Percentiles rank a stretch among this genome's conserved stretches.
phyloP scores from a whole-genome alignment of 768 basidiomycete species.

The Hydnomerulius pinastri region DNA sequence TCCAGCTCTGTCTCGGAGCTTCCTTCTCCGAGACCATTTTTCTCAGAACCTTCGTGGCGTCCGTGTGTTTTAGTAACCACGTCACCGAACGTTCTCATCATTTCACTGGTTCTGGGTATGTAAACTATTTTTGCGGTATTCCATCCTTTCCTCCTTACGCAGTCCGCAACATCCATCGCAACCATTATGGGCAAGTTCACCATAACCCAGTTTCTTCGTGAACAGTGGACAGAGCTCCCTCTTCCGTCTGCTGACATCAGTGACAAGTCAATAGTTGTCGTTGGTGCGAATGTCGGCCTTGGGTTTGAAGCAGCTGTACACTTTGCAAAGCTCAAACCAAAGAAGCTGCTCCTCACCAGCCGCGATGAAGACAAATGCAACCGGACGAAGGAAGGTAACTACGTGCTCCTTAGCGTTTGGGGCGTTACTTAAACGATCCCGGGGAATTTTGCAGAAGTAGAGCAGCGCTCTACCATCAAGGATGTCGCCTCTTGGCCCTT shows the following conservation, averaged over 20 bases:
- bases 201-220: constrained; percentile 18
- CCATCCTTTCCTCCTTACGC: not conserved
- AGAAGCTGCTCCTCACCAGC: constrained; percentile 25
- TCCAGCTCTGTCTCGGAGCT: no score
- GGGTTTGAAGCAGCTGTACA: constrained; percentile 32
- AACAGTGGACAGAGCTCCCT: constrained; percentile 32
- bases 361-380: constrained; percentile 24
- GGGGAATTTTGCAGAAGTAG: constrained; percentile 20
- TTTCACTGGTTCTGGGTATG: no score
- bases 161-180: not conserved
- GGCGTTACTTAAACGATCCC: no score
- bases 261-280: constrained; percentile 26
- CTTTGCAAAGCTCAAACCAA: constrained; percentile 26
- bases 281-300: constrained; percentile 30
- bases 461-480: constrained; percentile 9
- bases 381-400: constrained; percentile 19
- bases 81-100: no score
- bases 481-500: constrained; percentile 33
- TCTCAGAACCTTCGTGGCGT: no score
- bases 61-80: no score
- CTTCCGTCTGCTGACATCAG: constrained; percentile 18
- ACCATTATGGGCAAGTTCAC: constrained; percentile 26
- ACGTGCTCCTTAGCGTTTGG: not conserved
- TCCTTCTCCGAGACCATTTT: no score
- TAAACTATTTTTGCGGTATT: no score